Base-by-base conservation (phyloP, 1,284 basidiomycete species). In the Hortiboletus rubellus region DNA sequence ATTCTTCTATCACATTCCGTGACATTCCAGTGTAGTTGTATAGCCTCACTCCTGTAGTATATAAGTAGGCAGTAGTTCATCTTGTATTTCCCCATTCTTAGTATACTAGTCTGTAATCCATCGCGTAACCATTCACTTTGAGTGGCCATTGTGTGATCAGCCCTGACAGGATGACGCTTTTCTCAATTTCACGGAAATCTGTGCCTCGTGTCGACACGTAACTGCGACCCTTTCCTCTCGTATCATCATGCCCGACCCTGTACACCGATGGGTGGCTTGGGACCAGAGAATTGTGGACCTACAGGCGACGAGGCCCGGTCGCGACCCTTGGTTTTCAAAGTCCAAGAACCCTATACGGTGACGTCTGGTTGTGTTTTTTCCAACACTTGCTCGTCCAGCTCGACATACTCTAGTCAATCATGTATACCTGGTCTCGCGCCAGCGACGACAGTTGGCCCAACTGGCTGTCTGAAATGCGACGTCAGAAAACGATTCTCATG, bases 401-500 rank as follows among this genome's bases (percentile, higher is more conserved):
- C 45, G 15, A 41, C 8, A 42, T 7, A 30, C 4, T 42, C 43
- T 10, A 15, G 7, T 22, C 7, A 12, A 6, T 11, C 34, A 31
- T 22, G 46, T 31, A 15, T 3, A 12, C 7, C 38, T 27, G 30
- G 27, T 17, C 12, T 24, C 1, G 41, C n/a, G 8, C 30, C 44
- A 8, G 22, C 24, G 15, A 44, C 14, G 3, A 46, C 12, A 24
- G 41, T 31, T 27, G 52, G 14, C 30, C 18, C 2, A 10, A 15
- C 6, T 17, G 27, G 43, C 31, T n/a, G 53, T 24, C 64, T 66
- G 6, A 40, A 31, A 50, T 5, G 4, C 17, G n/a, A 33, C 12
- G 10, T 69, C 43, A 63, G 33, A 44, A 50, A 31, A 33, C 5
- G 2, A 33, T 3, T 40, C 17, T 22, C 30, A 7, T 1, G 27